phyloP scores from a whole-genome alignment of 176 grass and related monocot species.

The Lolium perenne region DNA sequence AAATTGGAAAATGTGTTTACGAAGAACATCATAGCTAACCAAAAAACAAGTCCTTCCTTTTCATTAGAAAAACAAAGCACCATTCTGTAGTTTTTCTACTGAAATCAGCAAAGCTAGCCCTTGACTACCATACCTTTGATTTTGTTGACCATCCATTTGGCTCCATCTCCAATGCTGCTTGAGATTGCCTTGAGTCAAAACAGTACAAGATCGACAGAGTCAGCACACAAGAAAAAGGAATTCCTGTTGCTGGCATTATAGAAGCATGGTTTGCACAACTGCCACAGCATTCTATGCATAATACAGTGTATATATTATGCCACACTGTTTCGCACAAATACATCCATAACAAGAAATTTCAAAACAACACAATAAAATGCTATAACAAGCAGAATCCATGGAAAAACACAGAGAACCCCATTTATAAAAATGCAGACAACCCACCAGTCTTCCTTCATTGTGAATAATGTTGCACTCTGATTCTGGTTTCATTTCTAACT shows the following conservation, averaged over 20 bases:
- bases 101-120: neutral
- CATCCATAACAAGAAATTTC: no score
- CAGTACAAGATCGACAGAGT: neutral
- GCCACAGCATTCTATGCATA: neutral
- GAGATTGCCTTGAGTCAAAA: conserved; percentile 71
- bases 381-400: no score
- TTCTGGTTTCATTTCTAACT: neutral
- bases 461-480: neutral
- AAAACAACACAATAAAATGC: no score
- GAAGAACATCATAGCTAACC: neutral
- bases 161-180: conserved; percentile 88
- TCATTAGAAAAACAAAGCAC: neutral
- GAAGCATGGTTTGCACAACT: neutral
- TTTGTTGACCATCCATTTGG: conserved; percentile 99
- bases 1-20: neutral
- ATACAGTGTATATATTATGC: no score
- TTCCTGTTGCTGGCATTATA: neutral
- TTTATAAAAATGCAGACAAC: no score
- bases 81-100: neutral
- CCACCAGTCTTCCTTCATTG: no score
- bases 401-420: no score
- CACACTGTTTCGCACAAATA: no score
- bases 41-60: neutral
- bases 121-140: conserved; percentile 62
- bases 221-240: neutral